Conservation (phyloP, 331 rosid species). For the Pyrus hybrid region DNA sequence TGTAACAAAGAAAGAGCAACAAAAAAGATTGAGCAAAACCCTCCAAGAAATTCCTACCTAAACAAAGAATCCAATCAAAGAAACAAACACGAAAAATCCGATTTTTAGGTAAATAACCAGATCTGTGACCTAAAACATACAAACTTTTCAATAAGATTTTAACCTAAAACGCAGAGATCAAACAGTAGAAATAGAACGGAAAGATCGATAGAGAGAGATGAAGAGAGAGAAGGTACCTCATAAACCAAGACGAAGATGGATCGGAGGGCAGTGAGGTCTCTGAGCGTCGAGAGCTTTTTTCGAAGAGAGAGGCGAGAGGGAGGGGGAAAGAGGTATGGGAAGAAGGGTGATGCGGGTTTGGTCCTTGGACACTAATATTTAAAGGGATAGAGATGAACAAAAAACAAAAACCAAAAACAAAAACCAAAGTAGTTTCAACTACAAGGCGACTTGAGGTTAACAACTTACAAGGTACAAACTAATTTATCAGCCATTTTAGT, state of each 20-base stretch:
- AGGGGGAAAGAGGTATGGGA: neutral
- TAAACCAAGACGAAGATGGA: slow-evolving; percentile 88
- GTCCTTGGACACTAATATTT: slow-evolving; percentile 16
- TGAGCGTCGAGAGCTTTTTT: slow-evolving; percentile 12
- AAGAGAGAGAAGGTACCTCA: slow-evolving; percentile 30
- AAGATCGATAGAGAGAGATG: neutral
- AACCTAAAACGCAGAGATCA: neutral
- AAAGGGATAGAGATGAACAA: neutral
- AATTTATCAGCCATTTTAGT: no score
- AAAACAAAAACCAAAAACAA: no score
- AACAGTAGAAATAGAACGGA: neutral
- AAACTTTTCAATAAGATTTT: neutral
- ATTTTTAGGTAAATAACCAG: slow-evolving; percentile 5
- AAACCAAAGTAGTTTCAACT: neutral
- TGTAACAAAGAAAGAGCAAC: neutral
- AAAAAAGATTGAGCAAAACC: neutral
- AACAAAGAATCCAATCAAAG: neutral
- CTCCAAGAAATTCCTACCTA: neutral
- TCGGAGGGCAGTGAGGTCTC: slow-evolving; percentile 57
- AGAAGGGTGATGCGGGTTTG: neutral
- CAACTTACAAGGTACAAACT: no score
- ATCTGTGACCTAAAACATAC: slow-evolving; percentile 19
- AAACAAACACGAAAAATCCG: neutral
- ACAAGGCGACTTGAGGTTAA: no score
- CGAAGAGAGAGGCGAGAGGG: neutral